Conservation (phyloP, 306 rosid genomes). For the Acacia crassicarpa region DNA sequence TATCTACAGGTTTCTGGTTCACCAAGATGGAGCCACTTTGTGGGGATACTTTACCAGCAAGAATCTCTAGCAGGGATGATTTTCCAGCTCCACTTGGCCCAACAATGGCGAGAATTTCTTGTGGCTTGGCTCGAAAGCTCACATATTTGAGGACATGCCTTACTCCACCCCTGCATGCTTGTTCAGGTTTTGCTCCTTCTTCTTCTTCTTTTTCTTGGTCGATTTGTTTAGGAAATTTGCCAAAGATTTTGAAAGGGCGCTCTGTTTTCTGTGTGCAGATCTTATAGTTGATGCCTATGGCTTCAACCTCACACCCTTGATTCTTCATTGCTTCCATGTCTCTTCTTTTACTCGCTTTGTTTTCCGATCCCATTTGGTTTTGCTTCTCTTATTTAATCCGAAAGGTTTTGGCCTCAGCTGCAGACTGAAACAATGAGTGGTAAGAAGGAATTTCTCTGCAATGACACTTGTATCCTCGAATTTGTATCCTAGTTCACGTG, state of each 20-base stretch:
- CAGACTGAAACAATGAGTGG: slow-evolving; percentile 32
- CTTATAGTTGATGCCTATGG: slow-evolving; percentile 61
- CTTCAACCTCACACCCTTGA: slow-evolving; percentile 79
- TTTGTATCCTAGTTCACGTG: slow-evolving; percentile 45
- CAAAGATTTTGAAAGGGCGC: slow-evolving; percentile 48
- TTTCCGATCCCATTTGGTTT: slow-evolving; percentile 22
- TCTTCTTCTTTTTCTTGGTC: slow-evolving; percentile 28
- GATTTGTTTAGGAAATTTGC: slow-evolving; percentile 27
- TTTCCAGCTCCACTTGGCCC: slow-evolving; percentile 98
- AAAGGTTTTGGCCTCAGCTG: slow-evolving; percentile 35
- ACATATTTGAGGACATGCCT: slow-evolving; percentile 68
- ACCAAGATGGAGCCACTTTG: slow-evolving; percentile 61
- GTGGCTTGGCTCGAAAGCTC: slow-evolving; percentile 58
- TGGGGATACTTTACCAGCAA: slow-evolving; percentile 63
- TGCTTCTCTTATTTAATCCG: slow-evolving; percentile 27
- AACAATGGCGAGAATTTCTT: slow-evolving; percentile 79
- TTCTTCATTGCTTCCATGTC: slow-evolving; percentile 56
- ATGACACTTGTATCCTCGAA: slow-evolving; percentile 35
- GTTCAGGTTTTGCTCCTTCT: slow-evolving; percentile 35
- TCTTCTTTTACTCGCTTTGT: slow-evolving; percentile 26
- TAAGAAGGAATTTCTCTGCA: slow-evolving; percentile 15
- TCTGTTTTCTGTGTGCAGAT: slow-evolving; percentile 39
- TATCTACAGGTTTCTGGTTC: slow-evolving; percentile 53
- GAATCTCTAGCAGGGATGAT: slow-evolving; percentile 75
- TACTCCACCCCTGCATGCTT: slow-evolving; percentile 34